These are phyloP conservation scores for Epichloe gansuensis DNA, from an alignment of 2,329 filamentous ascomycete species.

Conservation along the genomic window DNA sequence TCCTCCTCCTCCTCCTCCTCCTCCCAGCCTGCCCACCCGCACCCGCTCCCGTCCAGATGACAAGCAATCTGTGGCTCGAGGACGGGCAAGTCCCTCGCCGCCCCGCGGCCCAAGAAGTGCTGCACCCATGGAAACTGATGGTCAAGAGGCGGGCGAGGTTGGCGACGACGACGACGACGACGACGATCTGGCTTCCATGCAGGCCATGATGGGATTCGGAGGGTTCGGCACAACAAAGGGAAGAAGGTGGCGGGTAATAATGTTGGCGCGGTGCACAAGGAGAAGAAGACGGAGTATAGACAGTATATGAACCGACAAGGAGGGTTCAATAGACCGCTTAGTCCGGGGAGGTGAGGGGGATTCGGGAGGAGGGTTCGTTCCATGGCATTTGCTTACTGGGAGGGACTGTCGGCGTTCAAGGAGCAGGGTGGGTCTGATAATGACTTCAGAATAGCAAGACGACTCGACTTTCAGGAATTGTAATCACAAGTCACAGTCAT, in stretches of 20 bases:
- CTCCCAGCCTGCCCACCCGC: conserved; percentile 21
- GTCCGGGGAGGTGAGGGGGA: conserved; percentile 33
- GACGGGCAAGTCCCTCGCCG: conserved; percentile 10
- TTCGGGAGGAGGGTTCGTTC: no score
- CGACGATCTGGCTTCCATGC: conserved; percentile 61
- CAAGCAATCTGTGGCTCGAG: conserved; percentile 11
- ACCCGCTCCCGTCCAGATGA: conserved; percentile 18
- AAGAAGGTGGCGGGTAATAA: conserved; percentile 84
- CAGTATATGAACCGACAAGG: conserved; percentile 92
- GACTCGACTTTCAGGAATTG: background rate
- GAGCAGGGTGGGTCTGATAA: no score
- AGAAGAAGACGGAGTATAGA: conserved; percentile 88
- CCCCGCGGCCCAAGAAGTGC: conserved; percentile 3
- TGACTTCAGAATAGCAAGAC: no score
- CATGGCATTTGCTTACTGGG: no score
- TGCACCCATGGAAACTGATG: conserved; percentile 19
- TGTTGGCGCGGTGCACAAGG: conserved; percentile 70
- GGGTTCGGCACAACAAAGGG: conserved; percentile 75
- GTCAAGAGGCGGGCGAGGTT: conserved; percentile 12
- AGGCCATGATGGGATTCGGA: conserved; percentile 80
- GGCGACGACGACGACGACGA: conserved; percentile 37
- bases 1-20: conserved; percentile 9
- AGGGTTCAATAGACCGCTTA: conserved; percentile 70
- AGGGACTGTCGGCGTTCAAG: no score
- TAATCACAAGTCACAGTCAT: background rate